Evolutionary conservation across 192 early-diverging fungal genomes (phyloP).

Genomic region (Backusella psychrophila): DNA sequence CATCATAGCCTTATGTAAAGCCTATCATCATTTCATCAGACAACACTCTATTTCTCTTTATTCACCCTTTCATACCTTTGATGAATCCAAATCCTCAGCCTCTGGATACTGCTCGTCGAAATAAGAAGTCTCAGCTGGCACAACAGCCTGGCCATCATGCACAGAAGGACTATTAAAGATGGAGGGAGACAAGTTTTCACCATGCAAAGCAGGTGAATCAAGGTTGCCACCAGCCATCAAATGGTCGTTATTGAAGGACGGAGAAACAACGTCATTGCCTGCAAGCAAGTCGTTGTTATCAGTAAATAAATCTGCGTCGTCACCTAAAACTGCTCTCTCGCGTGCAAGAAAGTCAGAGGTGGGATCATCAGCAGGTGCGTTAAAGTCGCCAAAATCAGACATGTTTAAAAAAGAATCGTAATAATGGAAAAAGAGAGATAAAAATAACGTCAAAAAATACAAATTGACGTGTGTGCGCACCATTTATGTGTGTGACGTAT

Average conservation of each 20-base stretch:
- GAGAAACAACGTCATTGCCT: neutral
- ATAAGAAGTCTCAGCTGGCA: constrained; percentile 11
- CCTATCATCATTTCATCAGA: neutral
- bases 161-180: constrained; percentile 3
- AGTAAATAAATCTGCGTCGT: constrained; percentile 65
- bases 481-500: neutral
- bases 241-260: neutral
- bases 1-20: constrained; percentile 27
- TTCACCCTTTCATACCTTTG: constrained; percentile 17
- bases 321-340: constrained; percentile 70
- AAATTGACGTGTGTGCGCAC: neutral
- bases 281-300: constrained; percentile 1
- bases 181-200: neutral
- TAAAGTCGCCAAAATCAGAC: constrained; percentile 46
- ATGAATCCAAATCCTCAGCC: constrained; percentile 37
- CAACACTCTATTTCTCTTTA: no score
- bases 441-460: neutral
- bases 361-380: constrained; percentile 51
- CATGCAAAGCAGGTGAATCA: constrained; percentile 8
- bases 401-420: constrained; percentile 2
- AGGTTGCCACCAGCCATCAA: neutral
- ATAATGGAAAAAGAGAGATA: neutral
- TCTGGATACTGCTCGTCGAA: constrained; percentile 35
- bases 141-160: neutral
- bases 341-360: constrained; percentile 75